phyloP scores from a whole-genome alignment of 768 basidiomycete genomes.

The Suillus fuscotomentosus region DNA sequence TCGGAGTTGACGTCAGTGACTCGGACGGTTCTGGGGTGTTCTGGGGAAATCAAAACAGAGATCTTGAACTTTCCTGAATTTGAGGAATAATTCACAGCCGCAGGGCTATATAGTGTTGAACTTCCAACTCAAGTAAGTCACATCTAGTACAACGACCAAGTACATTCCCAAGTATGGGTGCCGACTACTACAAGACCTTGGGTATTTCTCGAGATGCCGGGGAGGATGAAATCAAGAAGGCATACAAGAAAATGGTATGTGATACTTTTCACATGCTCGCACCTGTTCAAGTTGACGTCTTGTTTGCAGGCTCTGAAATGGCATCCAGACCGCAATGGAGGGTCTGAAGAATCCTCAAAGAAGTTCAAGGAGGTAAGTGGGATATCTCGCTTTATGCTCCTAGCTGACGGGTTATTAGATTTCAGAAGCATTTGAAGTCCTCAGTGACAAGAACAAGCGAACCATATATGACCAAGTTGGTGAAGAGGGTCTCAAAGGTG shows the following conservation, averaged over 20 bases:
- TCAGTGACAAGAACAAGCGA: conserved; percentile 84
- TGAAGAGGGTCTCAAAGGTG: conserved; percentile 89
- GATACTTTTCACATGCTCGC: not conserved
- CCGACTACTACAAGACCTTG: conserved; percentile 86
- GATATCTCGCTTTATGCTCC: not conserved
- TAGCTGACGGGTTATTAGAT: conserved; percentile 46
- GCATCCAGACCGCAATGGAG: conserved; percentile 91
- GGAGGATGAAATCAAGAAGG: conserved; percentile 90
- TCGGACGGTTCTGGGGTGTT: conserved; percentile 35
- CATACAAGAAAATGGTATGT: conserved; percentile 89
- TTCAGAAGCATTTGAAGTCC: conserved; percentile 94
- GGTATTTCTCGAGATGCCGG: conserved; percentile 70
- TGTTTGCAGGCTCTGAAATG: conserved; percentile 75
- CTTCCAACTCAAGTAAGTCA: not conserved
- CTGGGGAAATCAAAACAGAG: conserved; percentile 16
- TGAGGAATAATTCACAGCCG: not conserved
- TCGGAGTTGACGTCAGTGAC: conserved; percentile 25
- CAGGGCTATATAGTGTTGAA: conserved; percentile 4
- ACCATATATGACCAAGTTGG: conserved; percentile 91
- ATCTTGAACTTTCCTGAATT: not conserved
- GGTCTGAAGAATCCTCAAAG: conserved; percentile 79
- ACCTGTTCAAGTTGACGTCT: conserved; percentile 9
- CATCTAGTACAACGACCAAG: not conserved
- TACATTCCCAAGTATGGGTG: conserved; percentile 53
- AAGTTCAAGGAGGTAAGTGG: conserved; percentile 86